phyloP scores from a whole-genome alignment of 2,329 filamentous ascomycete genomes.

The Pseudocercospora cruenta region DNA sequence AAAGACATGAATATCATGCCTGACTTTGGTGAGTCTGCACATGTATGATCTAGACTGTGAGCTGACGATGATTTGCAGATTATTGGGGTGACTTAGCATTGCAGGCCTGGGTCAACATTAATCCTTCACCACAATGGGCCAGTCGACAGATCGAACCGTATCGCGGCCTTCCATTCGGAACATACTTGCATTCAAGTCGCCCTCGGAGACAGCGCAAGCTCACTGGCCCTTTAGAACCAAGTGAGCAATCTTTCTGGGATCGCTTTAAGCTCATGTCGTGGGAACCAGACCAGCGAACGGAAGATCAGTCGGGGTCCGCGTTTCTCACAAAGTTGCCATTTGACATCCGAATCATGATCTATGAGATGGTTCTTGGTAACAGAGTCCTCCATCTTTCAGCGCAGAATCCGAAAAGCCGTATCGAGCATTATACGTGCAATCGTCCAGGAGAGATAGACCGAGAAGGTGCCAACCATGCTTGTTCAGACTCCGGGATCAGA shows the following conservation, averaged over 20 bases:
- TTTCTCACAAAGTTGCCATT: constrained; percentile 37
- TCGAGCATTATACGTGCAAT: constrained; percentile 34
- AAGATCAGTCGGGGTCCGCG: constrained; percentile 30
- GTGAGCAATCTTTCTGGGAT: constrained; percentile 32
- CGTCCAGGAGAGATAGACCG: constrained; percentile 32
- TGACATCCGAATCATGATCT: constrained; percentile 39
- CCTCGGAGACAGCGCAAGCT: constrained; percentile 34
- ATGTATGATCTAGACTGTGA: neutral
- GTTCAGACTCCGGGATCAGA: constrained; percentile 27
- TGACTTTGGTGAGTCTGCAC: neutral
- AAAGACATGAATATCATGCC: neutral
- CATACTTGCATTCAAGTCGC: constrained; percentile 34
- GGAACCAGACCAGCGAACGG: constrained; percentile 29
- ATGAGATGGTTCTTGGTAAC: constrained; percentile 38
- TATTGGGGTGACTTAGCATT: constrained; percentile 37
- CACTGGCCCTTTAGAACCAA: constrained; percentile 33
- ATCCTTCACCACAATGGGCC: constrained; percentile 39
- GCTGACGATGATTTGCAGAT: constrained; percentile 21
- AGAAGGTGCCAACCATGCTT: constrained; percentile 30
- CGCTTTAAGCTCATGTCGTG: constrained; percentile 31
- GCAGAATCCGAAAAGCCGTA: constrained; percentile 31
- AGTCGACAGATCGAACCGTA: constrained; percentile 36
- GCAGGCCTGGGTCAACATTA: constrained; percentile 35
- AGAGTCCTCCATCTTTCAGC: constrained; percentile 35
- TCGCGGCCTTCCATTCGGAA: constrained; percentile 38